A percentile compares a stretch with the other conserved stretches of the same genome.
These are phyloP conservation scores for Diaporthe batatas DNA, from an alignment of 2,329 filamentous ascomycete genomes.

Conservation along the genomic window DNA sequence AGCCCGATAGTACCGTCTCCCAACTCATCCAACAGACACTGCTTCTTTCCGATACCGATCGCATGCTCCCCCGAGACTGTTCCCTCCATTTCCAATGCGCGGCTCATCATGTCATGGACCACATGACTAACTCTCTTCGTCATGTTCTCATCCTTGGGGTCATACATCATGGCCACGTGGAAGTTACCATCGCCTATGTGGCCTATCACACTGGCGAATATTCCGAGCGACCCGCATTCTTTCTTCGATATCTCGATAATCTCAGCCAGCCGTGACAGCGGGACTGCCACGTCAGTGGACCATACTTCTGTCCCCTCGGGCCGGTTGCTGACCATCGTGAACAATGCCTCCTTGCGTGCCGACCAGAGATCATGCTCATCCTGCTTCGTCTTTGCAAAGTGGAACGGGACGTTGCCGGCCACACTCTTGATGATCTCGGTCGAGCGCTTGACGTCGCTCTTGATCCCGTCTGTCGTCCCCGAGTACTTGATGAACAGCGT, in stretches of 20 bases:
- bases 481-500: constrained; percentile 84
- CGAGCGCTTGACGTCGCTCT: constrained; percentile 73
- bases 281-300: constrained; percentile 87
- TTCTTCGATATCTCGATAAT: constrained; percentile 78
- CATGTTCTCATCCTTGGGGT: constrained; percentile 63
- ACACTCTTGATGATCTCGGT: constrained; percentile 69
- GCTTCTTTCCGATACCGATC: constrained; percentile 69
- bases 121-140: constrained; percentile 59
- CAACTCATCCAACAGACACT: constrained; percentile 64
- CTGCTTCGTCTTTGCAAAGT: constrained; percentile 74
- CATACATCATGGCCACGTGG: constrained; percentile 60
- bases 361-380: constrained; percentile 81
- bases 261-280: constrained; percentile 77
- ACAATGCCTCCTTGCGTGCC: constrained; percentile 80
- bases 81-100: constrained; percentile 76
- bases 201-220: constrained; percentile 72
- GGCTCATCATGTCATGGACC: constrained; percentile 75
- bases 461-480: constrained; percentile 72
- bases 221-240: constrained; percentile 67
- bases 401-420: constrained; percentile 69
- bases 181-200: constrained; percentile 80
- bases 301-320: constrained; percentile 74
- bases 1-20: constrained; percentile 71
- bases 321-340: constrained; percentile 77
- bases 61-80: constrained; percentile 78